Base-by-base conservation (phyloP, 148 eudicot species). In the Vaccinium macrocarpon region DNA sequence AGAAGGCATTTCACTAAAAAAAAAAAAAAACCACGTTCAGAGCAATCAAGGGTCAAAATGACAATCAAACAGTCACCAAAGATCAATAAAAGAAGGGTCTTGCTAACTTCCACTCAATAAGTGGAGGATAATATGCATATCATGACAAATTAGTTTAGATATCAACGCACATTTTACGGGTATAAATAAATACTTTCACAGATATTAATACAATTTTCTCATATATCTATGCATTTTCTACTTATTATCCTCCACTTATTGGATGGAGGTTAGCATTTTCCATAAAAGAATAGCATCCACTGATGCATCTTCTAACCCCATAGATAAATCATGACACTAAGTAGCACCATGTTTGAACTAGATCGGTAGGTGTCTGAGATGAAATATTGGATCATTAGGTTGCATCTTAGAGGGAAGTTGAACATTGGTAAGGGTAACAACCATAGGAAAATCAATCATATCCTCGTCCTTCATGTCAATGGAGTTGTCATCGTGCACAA, bases 311-410 rank as follows among this genome's bases (percentile, higher is more conserved):
- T 73, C 49, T 53, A 74, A 12, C 42, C 57, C 46, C 55, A n/a
- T 42, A 18, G 29, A 82, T 68, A 46, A 46, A 46, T 72, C 27
- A 18, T 21, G 61, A 56, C 35, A 27, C 2, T 71, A 76, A 23
- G 62, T 68, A 38, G 12, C 9, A 72, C 38, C n/a, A 55, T 53
- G 6, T 11, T 75, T 18, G 27, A 76, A 53, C 56, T 19, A 56
- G 76, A 6, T 18, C 1, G 25, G 32, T 8, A 82, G 19, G 6
- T 52, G 15, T 29, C 27, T 66, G 19, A 57, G 49, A 27, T 4
- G 78, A 76, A 57, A 83, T 78, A 90, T 89, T 88, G 13, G 71
- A 73, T 82, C 78, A 78, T 82, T 56, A 19, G 82, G 84, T 49
- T 72, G 84, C 23, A 64, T 80, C 23, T 15, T 83, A 7, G 72